Evolutionary conservation across 331 rosid species (phyloP).

Genomic region (Cucumis variabilis): DNA sequence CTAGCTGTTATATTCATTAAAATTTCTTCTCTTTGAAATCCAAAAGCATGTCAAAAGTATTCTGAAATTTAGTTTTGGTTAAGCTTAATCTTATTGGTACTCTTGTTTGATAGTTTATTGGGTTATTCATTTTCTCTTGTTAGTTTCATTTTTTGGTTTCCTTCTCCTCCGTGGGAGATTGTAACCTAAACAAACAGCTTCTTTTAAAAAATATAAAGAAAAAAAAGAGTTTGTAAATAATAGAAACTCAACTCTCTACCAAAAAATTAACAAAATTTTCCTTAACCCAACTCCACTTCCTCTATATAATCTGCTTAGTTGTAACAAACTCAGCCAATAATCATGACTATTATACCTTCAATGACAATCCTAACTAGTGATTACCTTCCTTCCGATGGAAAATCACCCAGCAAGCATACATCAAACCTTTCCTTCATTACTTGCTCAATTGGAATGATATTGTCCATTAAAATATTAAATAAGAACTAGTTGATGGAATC

Average conservation of each 20-base stretch:
- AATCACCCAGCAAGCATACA: slow-evolving; percentile 78
- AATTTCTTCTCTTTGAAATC: too few relatives aligned
- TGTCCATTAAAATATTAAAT: slow-evolving; percentile 48
- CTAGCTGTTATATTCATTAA: too few relatives aligned
- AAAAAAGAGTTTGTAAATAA: neutral
- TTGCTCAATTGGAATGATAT: slow-evolving; percentile 69
- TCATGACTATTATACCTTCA: slow-evolving; percentile 2
- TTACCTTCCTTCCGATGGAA: slow-evolving; percentile 95
- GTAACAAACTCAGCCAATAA: neutral
- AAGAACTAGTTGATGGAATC: neutral
- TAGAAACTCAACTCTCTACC: neutral
- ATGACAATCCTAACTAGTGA: slow-evolving; percentile 39
- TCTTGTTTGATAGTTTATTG: neutral
- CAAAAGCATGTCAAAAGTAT: too few relatives aligned
- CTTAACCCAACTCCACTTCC: neutral
- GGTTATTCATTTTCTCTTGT: neutral
- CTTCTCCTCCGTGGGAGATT: neutral
- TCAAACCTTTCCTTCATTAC: slow-evolving; percentile 83
- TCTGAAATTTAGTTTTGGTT: too few relatives aligned
- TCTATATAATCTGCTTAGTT: neutral
- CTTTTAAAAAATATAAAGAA: neutral
- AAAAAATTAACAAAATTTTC: neutral
- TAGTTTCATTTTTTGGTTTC: neutral
- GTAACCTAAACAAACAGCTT: neutral
- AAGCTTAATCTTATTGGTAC: neutral